Base-by-base conservation (phyloP, 2,329 filamentous ascomycete species). In the Penicillium decumbens region DNA sequence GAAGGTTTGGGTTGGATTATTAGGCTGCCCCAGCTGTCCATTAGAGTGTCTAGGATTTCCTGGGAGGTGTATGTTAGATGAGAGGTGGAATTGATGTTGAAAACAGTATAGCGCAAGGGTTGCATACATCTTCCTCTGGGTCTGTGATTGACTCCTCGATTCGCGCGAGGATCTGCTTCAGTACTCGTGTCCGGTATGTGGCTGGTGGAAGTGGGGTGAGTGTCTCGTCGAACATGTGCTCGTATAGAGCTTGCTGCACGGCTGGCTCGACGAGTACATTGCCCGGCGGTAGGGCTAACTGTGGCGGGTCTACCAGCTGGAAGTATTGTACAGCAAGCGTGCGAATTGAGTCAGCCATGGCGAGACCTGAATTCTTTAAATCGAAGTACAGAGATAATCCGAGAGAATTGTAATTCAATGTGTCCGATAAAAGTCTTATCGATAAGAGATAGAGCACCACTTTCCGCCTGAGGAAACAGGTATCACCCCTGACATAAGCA, bases 31-130 rank as follows among this genome's bases (percentile, higher is more conserved):
- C 95, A 78, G 32, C 77, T 75, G 47, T 77, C 76, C 79, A 92
- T 88, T 61, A 96, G 79, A 68, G 85, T 78, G 70, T 95, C 88
- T 54, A 86, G 89, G 41, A 95, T 84, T 68, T 86, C 89, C 91
- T 96, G 72, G 15, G 20, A 18, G 28, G 39, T 25, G 10, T 50
- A 44, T 30, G 44, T 57, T 50, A 45, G 45, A 43, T 18, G 15
- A 9, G 28, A 9, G 23, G 6, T 50, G 27, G 28, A 52, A 33
- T 43, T 23, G 35, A 37, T 41, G 28, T 1, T 3, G 27, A 9
- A 29, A 9, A 29, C 4, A 12, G 28, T 29, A 10, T 10, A 12
- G 9, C 8, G 25, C 7, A 10, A 28, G 28, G 28, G 27, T 28
- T 13, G 3, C 68, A 65, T 85, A 95, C 91, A 85, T 95, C 83